Evolutionary conservation across 257 asterid species (phyloP), one percentile per base, ranked within the genome.

Genomic region (Capsicum rhomboideum): DNA sequence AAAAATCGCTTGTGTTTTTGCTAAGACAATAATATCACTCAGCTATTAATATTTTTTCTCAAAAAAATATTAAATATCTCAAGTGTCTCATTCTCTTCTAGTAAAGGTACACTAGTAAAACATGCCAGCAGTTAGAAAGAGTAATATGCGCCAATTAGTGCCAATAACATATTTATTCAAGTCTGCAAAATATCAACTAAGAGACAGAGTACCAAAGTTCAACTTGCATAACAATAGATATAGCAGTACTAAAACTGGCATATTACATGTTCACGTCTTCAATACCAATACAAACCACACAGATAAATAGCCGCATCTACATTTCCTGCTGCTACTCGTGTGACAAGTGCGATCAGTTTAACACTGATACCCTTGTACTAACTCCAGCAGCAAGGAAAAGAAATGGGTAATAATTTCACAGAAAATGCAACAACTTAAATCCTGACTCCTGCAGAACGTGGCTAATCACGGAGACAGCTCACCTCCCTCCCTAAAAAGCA

Each of bases 401-500:
- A 55, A 82, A 49, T 49, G 40, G 85, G 77, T 56, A 20, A 74
- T 49, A 82, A n/a, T 58, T 50, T 49, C 67, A 64, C 8, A 82
- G 64, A 28, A 8, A 50, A 23, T 8, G 63, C 63, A 50, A 9
- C 21, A 14, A 14, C 61, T 50, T 50, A 77, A 77, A 49, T 50
- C 82, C 49, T 28, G 0, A 59, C 23, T 37, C 78, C 66, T 26
- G 29, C 21, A 1, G 80, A 10, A 52, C 53, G 54, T 23, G 56
- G 84, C 55, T 49, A 64, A 64, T 86, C 90, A n/a, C 91, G 77
- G 17, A 94, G 98, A 63, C 91, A 88, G 88, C 88, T 87, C 71
- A 96, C 97, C 92, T 93, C 99, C 88, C 93, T 91, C 95, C 84
- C 93, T 37, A 95, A 87, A 69, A 97, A 97, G 75, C 95, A 89